Evolutionary conservation across 148 eudicot species (phyloP).

Genomic region (Vaccinium vitisidaea): DNA sequence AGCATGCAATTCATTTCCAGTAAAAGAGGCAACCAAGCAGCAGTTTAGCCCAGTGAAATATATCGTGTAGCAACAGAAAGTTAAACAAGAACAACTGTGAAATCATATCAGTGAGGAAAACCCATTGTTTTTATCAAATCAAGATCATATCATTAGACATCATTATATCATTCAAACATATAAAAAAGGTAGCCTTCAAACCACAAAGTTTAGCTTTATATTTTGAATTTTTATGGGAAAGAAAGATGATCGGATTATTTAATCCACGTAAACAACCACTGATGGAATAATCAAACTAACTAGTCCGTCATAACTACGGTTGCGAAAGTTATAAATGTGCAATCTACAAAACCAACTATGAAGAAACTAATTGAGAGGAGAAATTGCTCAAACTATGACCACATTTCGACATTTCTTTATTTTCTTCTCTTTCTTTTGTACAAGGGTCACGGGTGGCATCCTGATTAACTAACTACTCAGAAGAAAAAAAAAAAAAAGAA

Average conservation of each 20-base stretch:
- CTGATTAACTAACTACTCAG: too few species aligned
- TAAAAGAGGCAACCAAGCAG: slow-evolving; percentile 12
- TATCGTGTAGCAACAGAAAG: not conserved
- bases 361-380: not conserved
- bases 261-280: not conserved
- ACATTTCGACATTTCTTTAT: too few species aligned
- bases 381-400: not conserved
- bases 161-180: not conserved
- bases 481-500: too few species aligned
- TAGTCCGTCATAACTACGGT: not conserved
- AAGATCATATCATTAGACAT: not conserved
- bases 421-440: too few species aligned
- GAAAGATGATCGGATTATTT: not conserved
- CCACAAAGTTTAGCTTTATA: not conserved
- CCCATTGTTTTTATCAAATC: not conserved
- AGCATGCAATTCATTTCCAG: not conserved
- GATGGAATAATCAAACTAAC: not conserved
- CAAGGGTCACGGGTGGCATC: too few species aligned
- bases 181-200: not conserved
- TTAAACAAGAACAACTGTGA: not conserved
- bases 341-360: not conserved
- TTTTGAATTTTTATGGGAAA: not conserved
- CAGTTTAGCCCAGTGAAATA: too few species aligned
- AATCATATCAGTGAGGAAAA: not conserved
- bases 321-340: not conserved